phyloP scores from a whole-genome alignment of 257 asterid genomes.

The Schizonepeta tenuifolia region DNA sequence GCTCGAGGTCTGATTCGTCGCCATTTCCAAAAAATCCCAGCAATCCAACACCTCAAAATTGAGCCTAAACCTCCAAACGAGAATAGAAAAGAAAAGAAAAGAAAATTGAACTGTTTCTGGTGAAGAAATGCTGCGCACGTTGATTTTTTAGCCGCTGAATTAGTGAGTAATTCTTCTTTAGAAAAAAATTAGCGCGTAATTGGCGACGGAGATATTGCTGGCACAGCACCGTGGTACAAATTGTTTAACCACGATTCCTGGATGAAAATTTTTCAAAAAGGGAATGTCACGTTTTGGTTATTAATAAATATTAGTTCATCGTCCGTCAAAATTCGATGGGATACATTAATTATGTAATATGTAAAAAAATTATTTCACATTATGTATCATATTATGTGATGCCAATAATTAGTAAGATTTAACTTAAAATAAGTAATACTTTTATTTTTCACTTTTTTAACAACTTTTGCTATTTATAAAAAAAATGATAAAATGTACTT shows the following conservation, averaged over 20 bases:
- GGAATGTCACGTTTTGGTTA: too few species aligned
- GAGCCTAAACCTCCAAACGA: not conserved
- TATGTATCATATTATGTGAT: too few species aligned
- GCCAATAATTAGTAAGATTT: too few species aligned
- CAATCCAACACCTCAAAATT: constrained; percentile 24
- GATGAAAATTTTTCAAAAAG: too few species aligned
- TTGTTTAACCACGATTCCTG: not conserved
- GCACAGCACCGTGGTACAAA: constrained; percentile 19
- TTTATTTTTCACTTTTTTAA: too few species aligned
- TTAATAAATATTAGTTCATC: too few species aligned
- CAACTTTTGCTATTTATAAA: too few species aligned
- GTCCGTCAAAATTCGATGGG: too few species aligned
- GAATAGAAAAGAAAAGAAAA: not conserved
- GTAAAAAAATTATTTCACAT: too few species aligned
- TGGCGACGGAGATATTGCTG: constrained; percentile 36
- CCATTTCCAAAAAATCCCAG: constrained; percentile 49
- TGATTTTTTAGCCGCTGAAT: constrained; percentile 29
- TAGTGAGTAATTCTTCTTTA: constrained; percentile 22
- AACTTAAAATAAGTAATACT: too few species aligned
- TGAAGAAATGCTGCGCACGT: constrained; percentile 25
- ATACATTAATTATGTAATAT: too few species aligned
- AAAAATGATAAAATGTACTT: too few species aligned
- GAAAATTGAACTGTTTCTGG: not conserved
- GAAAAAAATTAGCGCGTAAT: constrained; percentile 20
- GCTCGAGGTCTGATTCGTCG: constrained; percentile 42